A percentile compares a stretch with the other conserved stretches of the same genome.
phyloP scores from a whole-genome alignment of 257 asterid species.

The Fraxinus americana region DNA sequence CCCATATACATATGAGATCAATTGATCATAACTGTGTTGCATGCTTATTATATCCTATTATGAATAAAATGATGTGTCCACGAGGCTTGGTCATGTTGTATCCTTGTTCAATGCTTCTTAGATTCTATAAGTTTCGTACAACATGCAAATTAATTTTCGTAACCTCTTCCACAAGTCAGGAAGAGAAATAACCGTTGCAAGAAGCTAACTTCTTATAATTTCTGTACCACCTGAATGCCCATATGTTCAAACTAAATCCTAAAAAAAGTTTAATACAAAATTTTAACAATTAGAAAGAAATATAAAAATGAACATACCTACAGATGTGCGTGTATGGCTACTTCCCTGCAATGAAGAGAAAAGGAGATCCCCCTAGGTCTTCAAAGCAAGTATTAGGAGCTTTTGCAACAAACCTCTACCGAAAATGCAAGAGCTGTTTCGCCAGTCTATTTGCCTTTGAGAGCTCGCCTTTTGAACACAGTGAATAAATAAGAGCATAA shows the following conservation, averaged over 20 bases:
- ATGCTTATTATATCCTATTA: background rate
- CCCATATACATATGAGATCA: too few relatives aligned
- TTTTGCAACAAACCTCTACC: constrained; percentile 30
- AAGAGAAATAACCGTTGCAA: background rate
- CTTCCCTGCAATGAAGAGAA: background rate
- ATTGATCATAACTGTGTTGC: too few relatives aligned
- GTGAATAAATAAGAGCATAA: constrained; percentile 55
- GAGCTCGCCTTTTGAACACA: constrained; percentile 70
- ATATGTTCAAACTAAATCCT: background rate
- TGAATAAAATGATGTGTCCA: background rate
- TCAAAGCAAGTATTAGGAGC: constrained; percentile 1
- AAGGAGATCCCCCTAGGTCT: background rate
- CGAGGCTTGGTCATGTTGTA: background rate
- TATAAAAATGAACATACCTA: constrained; percentile 24
- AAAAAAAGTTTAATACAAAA: background rate
- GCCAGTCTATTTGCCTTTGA: constrained; percentile 64
- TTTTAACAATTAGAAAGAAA: background rate
- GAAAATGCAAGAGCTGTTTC: constrained; percentile 42
- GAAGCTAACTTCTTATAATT: background rate
- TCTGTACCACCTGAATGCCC: background rate
- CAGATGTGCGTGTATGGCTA: background rate
- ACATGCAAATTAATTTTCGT: background rate
- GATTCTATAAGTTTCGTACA: background rate
- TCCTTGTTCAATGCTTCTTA: background rate
- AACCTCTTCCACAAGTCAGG: background rate